Evolutionary conservation across 2,329 filamentous ascomycete species (phyloP), one percentile per base, ranked within the genome.

Genomic region (Dactylonectria estremocensis): DNA sequence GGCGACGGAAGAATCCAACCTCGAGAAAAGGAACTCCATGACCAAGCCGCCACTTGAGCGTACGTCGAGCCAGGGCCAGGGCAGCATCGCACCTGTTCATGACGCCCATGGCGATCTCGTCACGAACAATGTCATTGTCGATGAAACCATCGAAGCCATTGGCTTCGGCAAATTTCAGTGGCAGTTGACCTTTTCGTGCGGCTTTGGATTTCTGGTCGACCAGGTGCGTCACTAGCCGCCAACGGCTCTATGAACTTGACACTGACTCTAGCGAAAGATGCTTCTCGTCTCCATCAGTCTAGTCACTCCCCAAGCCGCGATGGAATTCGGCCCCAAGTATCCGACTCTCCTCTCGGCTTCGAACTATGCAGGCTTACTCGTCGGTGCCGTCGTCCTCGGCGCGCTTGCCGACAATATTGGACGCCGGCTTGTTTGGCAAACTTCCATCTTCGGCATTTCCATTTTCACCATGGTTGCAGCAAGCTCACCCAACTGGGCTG

Each of bases 171-270:
- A 63, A 11, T 70, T 67, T 40, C 71, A 73, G n/a, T 69, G 67
- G 66, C 68, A 72, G 50, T 35, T 72, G 50, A 69, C 66, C 5
- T 53, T 73, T 14, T 68, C 69, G 2, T 73, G 69, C 22, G 71
- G 69, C 14, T 72, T 73, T 46, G 69, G 71, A 10, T 73, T 73
- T 20, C 59, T 72, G 7, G 71, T 69, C 9, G 71, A 72, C 37
- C 71, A 72, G 69, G 71, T 72, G 37, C 18, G 52, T 40, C 18
- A 13, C 10, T 20, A 2, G 8, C 43, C 9, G 5, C 18, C 13
- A 37, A 43, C 13, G 2, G n/a, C 4, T 3, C 3, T 33, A 2
- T 40, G 16, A n/a, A 35, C 3, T 46, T 4, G 45, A 20, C 24
- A 40, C 66, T 64, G 45, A 64, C 24, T 16, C 9, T 22, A 20